Percentiles rank a stretch among this genome's conserved stretches.
phyloP scores from a whole-genome alignment of 805 yeast species.

The Jamesozyma hellenica region DNA sequence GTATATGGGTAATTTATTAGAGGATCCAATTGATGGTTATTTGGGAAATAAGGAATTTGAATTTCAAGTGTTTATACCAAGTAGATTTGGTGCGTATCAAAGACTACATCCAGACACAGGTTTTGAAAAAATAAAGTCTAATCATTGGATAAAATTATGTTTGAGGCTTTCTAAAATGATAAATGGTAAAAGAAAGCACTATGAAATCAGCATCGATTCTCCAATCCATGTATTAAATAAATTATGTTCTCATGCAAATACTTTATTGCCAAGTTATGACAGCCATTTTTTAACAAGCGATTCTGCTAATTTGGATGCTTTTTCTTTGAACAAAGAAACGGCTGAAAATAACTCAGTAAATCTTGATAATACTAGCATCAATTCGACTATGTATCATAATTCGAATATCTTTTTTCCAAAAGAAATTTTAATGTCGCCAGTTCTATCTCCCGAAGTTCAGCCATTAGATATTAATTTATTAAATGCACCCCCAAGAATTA shows the following conservation, averaged over 20 bases:
- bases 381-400: slow-evolving; percentile 16
- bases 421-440: slow-evolving; percentile 35
- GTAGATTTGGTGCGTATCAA: slow-evolving; percentile 44
- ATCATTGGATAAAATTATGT: slow-evolving; percentile 92
- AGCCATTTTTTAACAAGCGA: slow-evolving; percentile 11
- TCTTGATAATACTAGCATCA: not conserved
- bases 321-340: not conserved
- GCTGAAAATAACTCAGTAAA: no score
- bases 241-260: slow-evolving; percentile 70
- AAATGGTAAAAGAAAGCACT: slow-evolving; percentile 70
- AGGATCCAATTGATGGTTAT: slow-evolving; percentile 37
- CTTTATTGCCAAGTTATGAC: slow-evolving; percentile 65
- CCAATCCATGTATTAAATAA: slow-evolving; percentile 79
- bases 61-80: slow-evolving; percentile 79
- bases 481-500: slow-evolving; percentile 7
- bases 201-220: slow-evolving; percentile 89
- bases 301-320: not conserved
- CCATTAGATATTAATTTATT: slow-evolving; percentile 6
- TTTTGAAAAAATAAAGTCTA: slow-evolving; percentile 67
- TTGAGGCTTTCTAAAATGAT: slow-evolving; percentile 65
- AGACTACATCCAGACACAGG: slow-evolving; percentile 80
- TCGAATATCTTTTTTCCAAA: slow-evolving; percentile 35
- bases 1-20: slow-evolving; percentile 33
- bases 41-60: slow-evolving; percentile 70
- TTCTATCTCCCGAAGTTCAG: slow-evolving; percentile 38